Conservation (phyloP, 106 monocot species). For the Allium cepa region DNA sequence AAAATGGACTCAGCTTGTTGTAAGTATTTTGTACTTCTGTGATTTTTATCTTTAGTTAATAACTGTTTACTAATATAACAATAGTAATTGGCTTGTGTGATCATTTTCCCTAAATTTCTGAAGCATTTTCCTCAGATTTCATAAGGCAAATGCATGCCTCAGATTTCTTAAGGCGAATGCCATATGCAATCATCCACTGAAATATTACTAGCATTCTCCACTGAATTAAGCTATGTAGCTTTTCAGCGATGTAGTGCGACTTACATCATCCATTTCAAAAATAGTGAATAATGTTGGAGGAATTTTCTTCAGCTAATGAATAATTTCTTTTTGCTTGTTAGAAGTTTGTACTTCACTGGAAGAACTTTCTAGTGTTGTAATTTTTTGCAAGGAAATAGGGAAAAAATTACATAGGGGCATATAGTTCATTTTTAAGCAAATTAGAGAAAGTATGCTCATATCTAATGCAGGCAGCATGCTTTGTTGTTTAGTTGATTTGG, state of each 20-base stretch:
- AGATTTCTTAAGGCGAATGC: conserved; percentile 67
- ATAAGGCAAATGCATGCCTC: too few relatives aligned
- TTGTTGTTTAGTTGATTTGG: too few relatives aligned
- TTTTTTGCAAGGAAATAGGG: conserved; percentile 11
- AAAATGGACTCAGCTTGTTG: too few relatives aligned
- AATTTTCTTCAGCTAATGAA: conserved; percentile 14
- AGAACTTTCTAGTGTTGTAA: conserved; percentile 23
- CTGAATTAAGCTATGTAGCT: conserved; percentile 32
- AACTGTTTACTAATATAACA: too few relatives aligned
- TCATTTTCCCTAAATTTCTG: too few relatives aligned
- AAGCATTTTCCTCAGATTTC: too few relatives aligned
- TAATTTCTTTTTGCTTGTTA: conserved; percentile 1
- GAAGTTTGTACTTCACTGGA: not conserved
- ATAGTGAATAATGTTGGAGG: conserved; percentile 41
- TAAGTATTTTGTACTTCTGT: too few relatives aligned
- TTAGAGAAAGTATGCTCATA: too few relatives aligned
- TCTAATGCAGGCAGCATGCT: too few relatives aligned
- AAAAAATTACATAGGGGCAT: not conserved
- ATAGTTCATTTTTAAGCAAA: too few relatives aligned
- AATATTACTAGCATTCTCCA: conserved; percentile 32
- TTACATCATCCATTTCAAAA: conserved; percentile 31
- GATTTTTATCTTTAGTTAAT: too few relatives aligned
- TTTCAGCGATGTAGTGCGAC: conserved; percentile 50
- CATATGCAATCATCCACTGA: conserved; percentile 60
- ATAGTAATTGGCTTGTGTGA: too few relatives aligned